Evolutionary conservation across 129 eudicot genomes (phyloP).

Genomic region (Escallonia rubra): DNA sequence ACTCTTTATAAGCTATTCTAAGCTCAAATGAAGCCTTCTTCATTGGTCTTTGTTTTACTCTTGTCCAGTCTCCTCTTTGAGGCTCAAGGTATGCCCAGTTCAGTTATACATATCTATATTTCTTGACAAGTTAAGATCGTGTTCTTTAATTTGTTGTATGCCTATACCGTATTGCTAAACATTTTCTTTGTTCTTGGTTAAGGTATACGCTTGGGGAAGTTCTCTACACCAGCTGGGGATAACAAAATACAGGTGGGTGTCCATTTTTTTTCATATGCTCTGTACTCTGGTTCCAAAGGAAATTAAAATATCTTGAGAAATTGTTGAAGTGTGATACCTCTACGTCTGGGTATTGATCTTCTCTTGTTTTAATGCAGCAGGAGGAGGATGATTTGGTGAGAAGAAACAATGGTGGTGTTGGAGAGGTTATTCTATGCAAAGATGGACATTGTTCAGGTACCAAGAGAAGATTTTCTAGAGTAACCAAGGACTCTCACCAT

Average conservation of each 20-base stretch:
- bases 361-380: conserved; percentile 15
- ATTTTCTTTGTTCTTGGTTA: neutral
- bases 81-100: conserved; percentile 52
- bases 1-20: conserved; percentile 1
- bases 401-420: conserved; percentile 12
- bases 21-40: conserved; percentile 33
- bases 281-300: too few relatives aligned
- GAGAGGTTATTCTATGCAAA: conserved; percentile 10
- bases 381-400: conserved; percentile 10
- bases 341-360: neutral
- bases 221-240: conserved; percentile 16
- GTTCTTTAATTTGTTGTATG: neutral
- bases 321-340: too few relatives aligned
- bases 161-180: too few relatives aligned
- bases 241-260: conserved; percentile 35
- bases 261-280: neutral
- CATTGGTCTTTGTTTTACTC: conserved; percentile 30
- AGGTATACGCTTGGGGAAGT: conserved; percentile 41
- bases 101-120: neutral
- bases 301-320: too few relatives aligned
- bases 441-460: conserved; percentile 40
- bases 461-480: conserved; percentile 32
- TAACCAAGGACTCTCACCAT: conserved; percentile 45
- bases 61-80: conserved; percentile 35
- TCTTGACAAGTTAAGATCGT: neutral